These are phyloP conservation scores for Takashimella koratensis DNA, from an alignment of 1,284 basidiomycete species.

Conservation along the genomic window DNA sequence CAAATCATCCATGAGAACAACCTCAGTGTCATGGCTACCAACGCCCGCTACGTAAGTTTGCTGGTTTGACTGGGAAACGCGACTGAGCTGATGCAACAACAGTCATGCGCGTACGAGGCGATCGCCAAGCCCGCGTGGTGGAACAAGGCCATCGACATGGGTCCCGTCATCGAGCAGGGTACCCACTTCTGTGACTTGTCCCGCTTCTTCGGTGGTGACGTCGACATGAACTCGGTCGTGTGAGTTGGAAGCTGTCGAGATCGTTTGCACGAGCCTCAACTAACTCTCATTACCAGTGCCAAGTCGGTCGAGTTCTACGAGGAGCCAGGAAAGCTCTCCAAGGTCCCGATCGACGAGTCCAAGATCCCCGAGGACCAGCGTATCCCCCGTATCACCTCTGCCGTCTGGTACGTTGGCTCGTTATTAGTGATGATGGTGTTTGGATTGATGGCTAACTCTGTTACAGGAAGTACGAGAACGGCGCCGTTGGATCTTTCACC, in stretches of 20 bases:
- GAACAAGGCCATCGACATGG: slow-evolving; percentile 78
- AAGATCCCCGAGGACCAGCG: slow-evolving; percentile 47
- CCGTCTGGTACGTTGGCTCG: slow-evolving; percentile 51
- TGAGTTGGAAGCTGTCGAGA: slow-evolving; percentile 16
- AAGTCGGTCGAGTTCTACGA: slow-evolving; percentile 90
- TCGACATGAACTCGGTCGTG: slow-evolving; percentile 76
- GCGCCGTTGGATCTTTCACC: slow-evolving; percentile 83
- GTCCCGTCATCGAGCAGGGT: slow-evolving; percentile 94
- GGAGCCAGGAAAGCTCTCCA: slow-evolving; percentile 77
- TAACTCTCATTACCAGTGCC: slow-evolving; percentile 51
- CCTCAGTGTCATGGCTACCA: slow-evolving; percentile 94
- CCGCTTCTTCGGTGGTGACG: slow-evolving; percentile 97
- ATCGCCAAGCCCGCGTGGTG: slow-evolving; percentile 95
- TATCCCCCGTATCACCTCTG: slow-evolving; percentile 48
- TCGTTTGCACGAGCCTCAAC: background rate
- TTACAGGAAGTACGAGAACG: slow-evolving; percentile 80
- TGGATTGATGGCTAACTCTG: slow-evolving; percentile 22
- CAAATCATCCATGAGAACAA: slow-evolving; percentile 91
- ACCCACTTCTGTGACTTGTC: slow-evolving; percentile 71
- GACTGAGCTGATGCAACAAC: slow-evolving; percentile 12
- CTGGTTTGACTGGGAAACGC: background rate
- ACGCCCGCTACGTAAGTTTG: slow-evolving; percentile 77
- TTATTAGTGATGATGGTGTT: slow-evolving; percentile 9
- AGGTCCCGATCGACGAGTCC: slow-evolving; percentile 57
- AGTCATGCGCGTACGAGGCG: slow-evolving; percentile 75